Base-by-base conservation (phyloP, 768 basidiomycete genomes). In the Chlorophyllum brunneum region DNA sequence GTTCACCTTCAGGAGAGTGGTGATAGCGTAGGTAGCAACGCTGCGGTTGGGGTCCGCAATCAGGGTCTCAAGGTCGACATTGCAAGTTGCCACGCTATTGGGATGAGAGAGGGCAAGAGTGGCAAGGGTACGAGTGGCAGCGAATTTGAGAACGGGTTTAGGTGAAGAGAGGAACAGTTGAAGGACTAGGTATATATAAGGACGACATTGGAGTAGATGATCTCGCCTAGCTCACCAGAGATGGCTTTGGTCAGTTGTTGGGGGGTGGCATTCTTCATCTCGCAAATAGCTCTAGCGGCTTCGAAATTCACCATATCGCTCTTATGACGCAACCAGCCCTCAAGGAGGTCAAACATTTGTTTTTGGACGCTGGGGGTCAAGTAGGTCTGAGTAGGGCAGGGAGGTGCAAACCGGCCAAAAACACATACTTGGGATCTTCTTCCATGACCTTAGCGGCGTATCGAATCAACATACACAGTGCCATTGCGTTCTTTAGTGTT, bases 221-320 rank as follows among this genome's bases (percentile, higher is more conserved):
- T 16, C 24, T n/a, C 34, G 40, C 42, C 68, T n/a, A n/a, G n/a
- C 84, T 63, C 56, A 92, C 95, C 92, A 48, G 92, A 83, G 55
- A 99, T 92, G 0, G 97, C 80, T 61, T 92, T 86, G 22, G 85
- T 83, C 47, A 98, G 73, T 61, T 98, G 93, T 4, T 79, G 68
- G 6, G 84, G 66, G 23, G 84, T 77, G 24, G 93, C 87, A 55
- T 85, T 83, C 69, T 86, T 89, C 89, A 95, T 91, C 67, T 98
- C 95, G 66, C 95, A 98, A 56, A 99, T 95, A 5, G 86, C 95
- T 38, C 97, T 88, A 3, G 97, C 95, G 18, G 97, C 97, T 68
- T 99, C 97, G 56, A 94, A 90, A 71, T 98, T 98, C 64, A 99
- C 97, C 95, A 98, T 99, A 66, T 99, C 97, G 60, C 93, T 97